Base-by-base conservation (phyloP, 2,329 filamentous ascomycete species). In the Talaromyces piceae region DNA sequence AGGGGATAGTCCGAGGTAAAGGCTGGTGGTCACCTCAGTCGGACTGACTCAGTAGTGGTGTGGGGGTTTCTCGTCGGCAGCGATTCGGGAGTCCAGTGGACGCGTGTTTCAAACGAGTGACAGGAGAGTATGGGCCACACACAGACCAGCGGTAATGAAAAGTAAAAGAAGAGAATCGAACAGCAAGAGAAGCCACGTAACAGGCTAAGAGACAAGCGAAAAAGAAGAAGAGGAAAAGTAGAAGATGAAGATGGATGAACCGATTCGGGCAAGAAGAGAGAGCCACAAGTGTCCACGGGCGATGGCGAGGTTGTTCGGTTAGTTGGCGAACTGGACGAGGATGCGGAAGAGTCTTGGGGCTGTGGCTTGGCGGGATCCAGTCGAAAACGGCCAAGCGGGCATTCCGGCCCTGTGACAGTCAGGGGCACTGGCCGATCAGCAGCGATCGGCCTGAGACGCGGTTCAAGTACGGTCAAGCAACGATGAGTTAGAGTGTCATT, bases 31-130 rank as follows among this genome's bases (percentile, higher is more conserved):
- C 1, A 23, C 37, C 27, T 22, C 20, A 7, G 25, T 20, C 25
- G 44, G 18, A n/a, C 33, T 37, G n/a, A n/a, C n/a, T n/a, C n/a
- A n/a, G n/a, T 25, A 25, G 20, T 46, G 28, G 45, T n/a, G 46
- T 52, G 50, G 50, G 27, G 50, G 30, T 20, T 33, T n/a, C 9
- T 25, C n/a, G n/a, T n/a, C n/a, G n/a, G 46, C 45, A 39, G 45
- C 45, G 37, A 28, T 41, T 28, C 37, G 51, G 53, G n/a, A n/a
- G 30, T 23, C 45, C 41, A 13, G 47, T 50, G 50, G 50, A 53
- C 50, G 53, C 53, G 53, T 50, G 50, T 50, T 54, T 54, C 48
- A 56, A 56, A 54, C 54, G 54, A 56, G 45, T 56, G 54, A 56
- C 52, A 33, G 41, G 41, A 49, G 22, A 30, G 30, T 22, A 37